Evolutionary conservation across 83 land plant species (phyloP).

Genomic region (Isoetes engelmannii): DNA sequence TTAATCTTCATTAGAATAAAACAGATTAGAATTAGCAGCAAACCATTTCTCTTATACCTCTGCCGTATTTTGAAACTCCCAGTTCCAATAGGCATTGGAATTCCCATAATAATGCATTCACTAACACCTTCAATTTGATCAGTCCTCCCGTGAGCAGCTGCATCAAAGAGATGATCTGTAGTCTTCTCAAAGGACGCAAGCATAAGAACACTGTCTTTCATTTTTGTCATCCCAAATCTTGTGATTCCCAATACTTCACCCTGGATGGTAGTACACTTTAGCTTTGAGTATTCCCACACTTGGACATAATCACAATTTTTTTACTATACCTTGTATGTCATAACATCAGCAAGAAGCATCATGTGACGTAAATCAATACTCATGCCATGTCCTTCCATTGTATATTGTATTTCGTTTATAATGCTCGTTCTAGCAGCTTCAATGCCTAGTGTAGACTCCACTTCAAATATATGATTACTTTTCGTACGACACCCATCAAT

Average conservation of each 20-base stretch:
- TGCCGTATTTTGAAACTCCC: conserved; percentile 78
- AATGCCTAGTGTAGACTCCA: conserved; percentile 69
- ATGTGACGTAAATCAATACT: conserved; percentile 85
- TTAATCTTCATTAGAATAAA: not conserved
- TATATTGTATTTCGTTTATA: conserved; percentile 67
- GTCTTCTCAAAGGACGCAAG: conserved; percentile 96
- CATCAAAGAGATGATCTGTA: conserved; percentile 81
- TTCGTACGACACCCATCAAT: conserved; percentile 56
- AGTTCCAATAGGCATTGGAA: conserved; percentile 88
- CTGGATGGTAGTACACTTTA: conserved; percentile 24
- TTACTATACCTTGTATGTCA: conserved; percentile 75
- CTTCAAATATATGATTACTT: conserved; percentile 81
- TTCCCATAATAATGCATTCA: conserved; percentile 95
- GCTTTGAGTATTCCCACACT: too few species aligned
- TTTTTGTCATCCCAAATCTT: conserved; percentile 80
- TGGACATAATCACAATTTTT: not conserved
- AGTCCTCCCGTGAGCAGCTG: conserved; percentile 63
- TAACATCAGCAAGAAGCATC: conserved; percentile 93
- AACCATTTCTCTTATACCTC: conserved; percentile 33
- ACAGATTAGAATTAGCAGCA: not conserved
- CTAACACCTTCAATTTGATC: conserved; percentile 93
- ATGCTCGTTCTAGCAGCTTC: conserved; percentile 81
- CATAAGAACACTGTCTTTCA: conserved; percentile 94
- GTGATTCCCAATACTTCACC: conserved; percentile 94
- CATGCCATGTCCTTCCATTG: conserved; percentile 76